Evolutionary conservation across 1,284 basidiomycete species (phyloP).

Genomic region (Cryptococcus wingfieldii): DNA sequence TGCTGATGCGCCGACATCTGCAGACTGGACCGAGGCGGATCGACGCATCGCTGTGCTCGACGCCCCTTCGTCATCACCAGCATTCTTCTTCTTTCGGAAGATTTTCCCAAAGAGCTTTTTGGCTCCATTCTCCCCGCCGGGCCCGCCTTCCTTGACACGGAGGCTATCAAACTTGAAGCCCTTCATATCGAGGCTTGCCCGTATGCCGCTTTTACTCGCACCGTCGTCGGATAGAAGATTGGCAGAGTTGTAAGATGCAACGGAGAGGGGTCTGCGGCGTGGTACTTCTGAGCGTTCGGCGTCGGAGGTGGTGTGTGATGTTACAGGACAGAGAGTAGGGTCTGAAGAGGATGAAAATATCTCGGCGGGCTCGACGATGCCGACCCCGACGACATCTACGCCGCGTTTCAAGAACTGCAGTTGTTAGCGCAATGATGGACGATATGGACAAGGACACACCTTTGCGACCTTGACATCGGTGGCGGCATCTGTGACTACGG

Average conservation of each 20-base stretch:
- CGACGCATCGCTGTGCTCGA: constrained; percentile 7
- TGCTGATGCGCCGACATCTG: neutral
- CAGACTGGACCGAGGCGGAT: constrained; percentile 11
- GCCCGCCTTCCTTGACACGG: constrained; percentile 17
- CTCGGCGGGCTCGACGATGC: constrained; percentile 74
- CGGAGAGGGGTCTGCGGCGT: constrained; percentile 22
- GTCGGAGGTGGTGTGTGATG: constrained; percentile 9
- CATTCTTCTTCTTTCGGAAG: constrained; percentile 60
- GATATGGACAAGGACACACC: constrained; percentile 20
- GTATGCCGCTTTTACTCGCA: constrained; percentile 1
- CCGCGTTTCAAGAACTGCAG: constrained; percentile 69
- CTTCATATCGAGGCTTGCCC: constrained; percentile 26
- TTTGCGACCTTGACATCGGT: constrained; percentile 93
- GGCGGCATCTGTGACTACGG: constrained; percentile 64
- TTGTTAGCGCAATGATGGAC: neutral
- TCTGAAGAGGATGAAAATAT: constrained; percentile 44
- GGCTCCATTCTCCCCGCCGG: constrained; percentile 15
- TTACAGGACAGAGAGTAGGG: neutral
- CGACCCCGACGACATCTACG: constrained; percentile 74
- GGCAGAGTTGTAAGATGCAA: constrained; percentile 31
- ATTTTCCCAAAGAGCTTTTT: constrained; percentile 70
- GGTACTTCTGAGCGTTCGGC: constrained; percentile 4
- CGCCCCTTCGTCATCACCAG: constrained; percentile 2
- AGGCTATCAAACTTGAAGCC: constrained; percentile 15
- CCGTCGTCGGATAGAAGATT: constrained; percentile 21